Base-by-base conservation (phyloP, 2,329 filamentous ascomycete species). In the Apiospora rasikravindrae region DNA sequence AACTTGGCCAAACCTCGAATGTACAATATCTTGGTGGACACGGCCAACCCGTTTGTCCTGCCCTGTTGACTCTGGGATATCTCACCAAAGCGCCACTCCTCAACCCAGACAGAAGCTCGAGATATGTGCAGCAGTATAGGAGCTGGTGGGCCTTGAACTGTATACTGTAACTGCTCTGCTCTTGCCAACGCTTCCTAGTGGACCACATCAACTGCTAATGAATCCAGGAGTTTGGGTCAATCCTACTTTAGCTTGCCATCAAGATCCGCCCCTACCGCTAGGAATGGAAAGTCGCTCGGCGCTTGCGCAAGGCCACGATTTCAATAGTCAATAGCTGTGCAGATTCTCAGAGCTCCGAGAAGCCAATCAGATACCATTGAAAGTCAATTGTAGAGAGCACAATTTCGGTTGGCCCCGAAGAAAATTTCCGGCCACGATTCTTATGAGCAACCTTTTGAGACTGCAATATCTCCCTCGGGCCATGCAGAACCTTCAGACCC, bases 211-310 rank as follows among this genome's bases (percentile, higher is more conserved):
- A 22, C 14, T 40, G 22, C 22, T 40, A n/a, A 40, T n/a, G 57
- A 64, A 64, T 64, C 57, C 57, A 64, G 57, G 57, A 64, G 57
- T 64, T 33, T 64, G 57, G 57, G 57, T 64, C 57, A 40, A 40
- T 64, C 57, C 33, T 40, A 64, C 57, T 40, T n/a, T 64, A 64
- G 57, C 57, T 64, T 64, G 57, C 57, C 57, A 64, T 64, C 19
- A 40, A 40, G 57, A 64, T 64, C 33, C 57, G 57, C 57, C 57
- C 16, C 22, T 29, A 22, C 29, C 29, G 33, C 57, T 64, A 64
- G 8, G 33, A 40, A 64, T 40, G 57, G 57, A 19, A 64, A 64
- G 33, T 64, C 57, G 13, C 33, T 40, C 57, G 57, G 57, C 57
- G 57, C 33, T 64, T 64, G 57, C 33, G 29, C 57, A n/a, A 64